Percentiles rank a stretch among this genome's conserved stretches.
Conservation (phyloP, 306 rosid genomes). For the Urtica urens region DNA sequence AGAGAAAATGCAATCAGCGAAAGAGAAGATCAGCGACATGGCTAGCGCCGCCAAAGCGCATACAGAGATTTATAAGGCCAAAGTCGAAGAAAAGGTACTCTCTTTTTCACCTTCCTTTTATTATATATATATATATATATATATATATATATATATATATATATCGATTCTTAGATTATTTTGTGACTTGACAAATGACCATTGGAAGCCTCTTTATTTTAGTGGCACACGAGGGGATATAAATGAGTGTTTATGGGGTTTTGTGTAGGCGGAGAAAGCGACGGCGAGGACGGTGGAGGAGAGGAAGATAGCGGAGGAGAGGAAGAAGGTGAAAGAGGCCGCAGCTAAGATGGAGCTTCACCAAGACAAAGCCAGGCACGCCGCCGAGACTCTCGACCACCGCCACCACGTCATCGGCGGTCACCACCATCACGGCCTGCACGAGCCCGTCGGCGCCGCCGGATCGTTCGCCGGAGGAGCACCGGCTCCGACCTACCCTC, state of each 20-base stretch:
- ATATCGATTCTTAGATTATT: no score
- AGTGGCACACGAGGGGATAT: background rate
- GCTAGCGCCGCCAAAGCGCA: conserved; percentile 18
- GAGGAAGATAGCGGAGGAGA: conserved; percentile 39
- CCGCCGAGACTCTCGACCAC: conserved; percentile 25
- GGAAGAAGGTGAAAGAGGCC: conserved; percentile 42
- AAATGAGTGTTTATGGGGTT: background rate
- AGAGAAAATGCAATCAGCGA: conserved; percentile 12
- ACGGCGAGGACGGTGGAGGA: conserved; percentile 42
- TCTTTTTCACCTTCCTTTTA: no score
- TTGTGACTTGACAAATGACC: no score
- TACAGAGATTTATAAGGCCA: conserved; percentile 11
- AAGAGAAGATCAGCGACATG: conserved; percentile 16
- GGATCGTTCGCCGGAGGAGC: background rate
- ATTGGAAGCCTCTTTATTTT: no score
- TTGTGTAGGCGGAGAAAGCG: conserved; percentile 40
- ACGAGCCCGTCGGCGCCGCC: conserved; percentile 14
- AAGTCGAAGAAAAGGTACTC: conserved; percentile 19
- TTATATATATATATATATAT: background rate
- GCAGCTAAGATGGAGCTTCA: conserved; percentile 58
- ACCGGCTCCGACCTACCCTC: background rate
- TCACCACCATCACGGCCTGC: background rate
- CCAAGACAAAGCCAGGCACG: conserved; percentile 55
- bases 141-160: background rate
- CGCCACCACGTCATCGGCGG: background rate